Base-by-base conservation (phyloP, 495 filamentous ascomycete species). In the Elaphomyces granulatus region DNA sequence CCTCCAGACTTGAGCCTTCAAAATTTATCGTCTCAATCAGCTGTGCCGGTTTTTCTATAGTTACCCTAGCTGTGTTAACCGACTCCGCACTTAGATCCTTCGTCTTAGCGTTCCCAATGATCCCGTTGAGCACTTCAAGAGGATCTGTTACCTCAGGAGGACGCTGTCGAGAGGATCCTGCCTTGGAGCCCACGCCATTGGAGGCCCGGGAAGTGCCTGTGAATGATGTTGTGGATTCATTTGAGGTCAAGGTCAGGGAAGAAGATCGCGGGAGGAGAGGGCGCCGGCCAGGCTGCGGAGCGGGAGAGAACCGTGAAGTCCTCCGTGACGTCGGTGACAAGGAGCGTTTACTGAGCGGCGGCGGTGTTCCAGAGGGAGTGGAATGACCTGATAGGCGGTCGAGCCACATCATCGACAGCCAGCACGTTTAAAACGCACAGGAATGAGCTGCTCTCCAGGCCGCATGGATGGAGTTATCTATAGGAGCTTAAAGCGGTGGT, bases 301-400 rank as follows among this genome's bases (percentile, higher is more conserved):
- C 68, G 53, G 78, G 75, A 19, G 64, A 66, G 10, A 73, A 63
- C 40, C 72, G 67, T 37, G 75, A 71, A 10, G 80, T 69, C 48
- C 79, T 63, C 46, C 72, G 74, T 16, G 79, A 74, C 26, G 77
- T 67, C 32, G 81, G 86, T 45, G 81, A 87, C 48, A 73, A 75
- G 20, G 77, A 65, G 49, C 82, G 74, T 54, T 70, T 77, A 38
- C 64, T 68, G 10, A 71, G 60, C 33, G 62, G 56, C 36, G 72
- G 61, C 40, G 74, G 71, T 38, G 76, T 77, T 30, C 70, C 67
- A 35, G 75, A 68, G 37, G 75, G 70, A 44, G 70, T 72, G 36
- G 80, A 75, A 56, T 82, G 78, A 51, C 74, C 78, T 38, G 81
- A 78, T 44, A 88, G 77, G 51, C 84, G 78, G 68, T 93, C 84